Percentiles rank a stretch among this genome's conserved stretches.
Conservation (phyloP, 225 moss, liverwort and hornwort species). For the Marchantia paleacea region DNA sequence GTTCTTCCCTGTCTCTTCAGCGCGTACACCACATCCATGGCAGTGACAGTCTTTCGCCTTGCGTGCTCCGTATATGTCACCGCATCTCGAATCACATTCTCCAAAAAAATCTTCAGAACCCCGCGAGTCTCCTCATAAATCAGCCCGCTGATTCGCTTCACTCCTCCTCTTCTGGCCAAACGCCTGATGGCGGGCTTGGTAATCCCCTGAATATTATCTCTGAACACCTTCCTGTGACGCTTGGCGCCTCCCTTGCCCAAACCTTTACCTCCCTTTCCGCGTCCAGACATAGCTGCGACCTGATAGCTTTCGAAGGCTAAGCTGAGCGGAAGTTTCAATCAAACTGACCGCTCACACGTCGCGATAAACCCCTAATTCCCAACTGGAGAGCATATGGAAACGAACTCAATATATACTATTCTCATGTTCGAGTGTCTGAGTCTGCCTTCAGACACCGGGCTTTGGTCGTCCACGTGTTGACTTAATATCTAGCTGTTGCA, state of each 20-base stretch:
- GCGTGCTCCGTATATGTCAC: constrained; percentile 47
- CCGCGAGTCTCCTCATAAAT: constrained; percentile 46
- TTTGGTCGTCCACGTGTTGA: too few relatives aligned
- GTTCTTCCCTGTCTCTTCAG: constrained; percentile 46
- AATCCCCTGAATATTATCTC: constrained; percentile 47
- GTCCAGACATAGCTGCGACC: constrained; percentile 31
- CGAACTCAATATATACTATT: too few relatives aligned
- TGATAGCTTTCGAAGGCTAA: too few relatives aligned
- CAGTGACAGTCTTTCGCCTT: constrained; percentile 38
- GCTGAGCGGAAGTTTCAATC: too few relatives aligned
- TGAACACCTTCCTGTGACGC: constrained; percentile 44
- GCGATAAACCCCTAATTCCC: too few relatives aligned
- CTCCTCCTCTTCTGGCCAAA: constrained; percentile 41
- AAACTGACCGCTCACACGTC: too few relatives aligned
- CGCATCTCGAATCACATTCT: constrained; percentile 46
- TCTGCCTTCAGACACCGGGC: too few relatives aligned
- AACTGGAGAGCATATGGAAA: too few relatives aligned
- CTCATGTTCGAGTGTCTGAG: too few relatives aligned
- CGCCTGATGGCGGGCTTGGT: constrained; percentile 44
- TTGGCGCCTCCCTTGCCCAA: constrained; percentile 46
- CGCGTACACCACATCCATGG: constrained; percentile 46
- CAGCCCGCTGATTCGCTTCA: constrained; percentile 46
- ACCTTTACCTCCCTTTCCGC: constrained; percentile 43
- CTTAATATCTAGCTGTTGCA: too few relatives aligned
- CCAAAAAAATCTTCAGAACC: constrained; percentile 41